Base-by-base conservation (phyloP, 352 stramenopile species). In the Blastocystis sp. region DNA sequence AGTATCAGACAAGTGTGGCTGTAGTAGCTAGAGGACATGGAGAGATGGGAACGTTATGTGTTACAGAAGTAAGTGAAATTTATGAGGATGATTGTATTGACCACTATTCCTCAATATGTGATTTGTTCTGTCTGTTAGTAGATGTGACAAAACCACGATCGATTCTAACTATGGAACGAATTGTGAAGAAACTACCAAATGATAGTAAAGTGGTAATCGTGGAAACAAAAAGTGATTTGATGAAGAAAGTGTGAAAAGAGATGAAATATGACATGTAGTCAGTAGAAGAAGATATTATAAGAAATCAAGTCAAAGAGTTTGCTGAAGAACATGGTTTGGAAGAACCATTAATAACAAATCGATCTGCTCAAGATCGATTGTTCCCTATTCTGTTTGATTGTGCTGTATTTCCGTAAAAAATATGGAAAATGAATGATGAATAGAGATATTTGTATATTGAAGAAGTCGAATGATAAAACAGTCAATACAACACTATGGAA, bases 341-440 rank as follows among this genome's bases (percentile, higher is more conserved):
- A 7, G 69, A 80, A 32, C 46, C 69, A 16, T 42, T 80, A 9
- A 19, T 80, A 27, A 80, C 69, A 7, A 65, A 49, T 27, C n/a
- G 27, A 14, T 24, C 32, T 29, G 43, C 69, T 27, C 37, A 80
- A 39, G 69, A 80, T 39, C 12, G 49, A 19, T 29, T 80, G 37
- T 80, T 80, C 24, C 69, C 69, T 16, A 27, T 80, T 27, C 24
- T 80, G 12, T 80, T 80, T 39, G 69, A 80, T 39, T 63, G 43
- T 63, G 69, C 69, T 4, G 21, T 80, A 21, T 58, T 46, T 21
- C 69, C 69, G 69, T 80, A 63, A 27, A 27, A 16, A 14, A n/a
- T 12, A 32, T 14, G 3, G 3, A 12, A 14, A 16, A 9, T 46
- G 39, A 57, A 14, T 63, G 51, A 80, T 2, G 43, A 21, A 5